Conservation (phyloP, 1,284 basidiomycete species). For the Ceratobasidium sp. region DNA sequence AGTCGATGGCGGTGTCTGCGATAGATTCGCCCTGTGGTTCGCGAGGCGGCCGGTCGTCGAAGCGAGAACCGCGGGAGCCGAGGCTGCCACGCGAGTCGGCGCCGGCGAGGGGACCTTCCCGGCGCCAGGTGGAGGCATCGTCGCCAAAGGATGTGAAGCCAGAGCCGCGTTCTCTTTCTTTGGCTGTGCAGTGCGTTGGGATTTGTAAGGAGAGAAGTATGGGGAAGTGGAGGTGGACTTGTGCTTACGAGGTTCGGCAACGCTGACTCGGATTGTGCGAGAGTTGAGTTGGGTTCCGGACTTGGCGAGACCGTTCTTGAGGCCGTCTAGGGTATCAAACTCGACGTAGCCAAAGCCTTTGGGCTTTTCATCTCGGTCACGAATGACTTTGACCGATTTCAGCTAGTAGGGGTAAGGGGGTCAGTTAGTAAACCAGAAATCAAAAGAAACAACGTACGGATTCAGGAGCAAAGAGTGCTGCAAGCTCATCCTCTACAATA, state of each 20-base stretch:
- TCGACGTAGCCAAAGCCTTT: conserved; percentile 99
- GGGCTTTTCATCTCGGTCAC: conserved; percentile 88
- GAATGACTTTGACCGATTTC: conserved; percentile 91
- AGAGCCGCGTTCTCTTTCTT: conserved; percentile 63
- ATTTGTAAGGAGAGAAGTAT: conserved; percentile 18
- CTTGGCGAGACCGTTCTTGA: conserved; percentile 83
- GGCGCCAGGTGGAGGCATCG: conserved; percentile 86
- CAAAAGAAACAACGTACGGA: conserved; percentile 67
- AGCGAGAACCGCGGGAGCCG: conserved; percentile 54
- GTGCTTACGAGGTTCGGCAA: conserved; percentile 91
- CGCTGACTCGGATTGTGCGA: conserved; percentile 87
- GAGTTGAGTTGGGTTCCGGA: conserved; percentile 72
- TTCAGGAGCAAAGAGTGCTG: conserved; percentile 76
- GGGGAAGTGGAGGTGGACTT: conserved; percentile 31
- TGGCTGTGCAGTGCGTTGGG: no score
- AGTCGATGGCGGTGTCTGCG: conserved; percentile 61
- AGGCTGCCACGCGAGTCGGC: conserved; percentile 53
- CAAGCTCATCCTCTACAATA: conserved; percentile 84
- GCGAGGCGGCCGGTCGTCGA: conserved; percentile 55
- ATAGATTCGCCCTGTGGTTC: conserved; percentile 60
- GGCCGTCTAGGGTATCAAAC: conserved; percentile 82
- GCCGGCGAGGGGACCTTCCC: conserved; percentile 85
- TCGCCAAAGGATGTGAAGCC: conserved; percentile 63
- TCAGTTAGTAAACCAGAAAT: conserved; percentile 25
- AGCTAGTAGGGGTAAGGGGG: conserved; percentile 58